Base-by-base conservation (phyloP, 2,329 filamentous ascomycete species). In the Ophiostoma ulmi region DNA sequence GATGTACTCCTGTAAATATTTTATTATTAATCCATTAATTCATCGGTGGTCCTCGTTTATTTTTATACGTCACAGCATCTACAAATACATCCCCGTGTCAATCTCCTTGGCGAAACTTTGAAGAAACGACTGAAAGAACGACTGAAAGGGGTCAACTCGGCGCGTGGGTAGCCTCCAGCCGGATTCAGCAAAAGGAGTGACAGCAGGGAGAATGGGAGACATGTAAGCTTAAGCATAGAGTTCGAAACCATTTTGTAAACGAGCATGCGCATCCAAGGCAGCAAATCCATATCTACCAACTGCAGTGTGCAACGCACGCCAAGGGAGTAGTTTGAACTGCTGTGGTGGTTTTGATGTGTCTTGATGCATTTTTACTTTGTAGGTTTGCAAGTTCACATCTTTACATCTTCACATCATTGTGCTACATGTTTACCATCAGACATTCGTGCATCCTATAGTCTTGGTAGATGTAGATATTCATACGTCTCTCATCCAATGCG, bases 101-200 rank as follows among this genome's bases (percentile, higher is more conserved):
- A 73, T 72, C 64, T 13, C 44, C 73, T 74, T 74, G 73, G 72
- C 73, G 72, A 74, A 74, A 74, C 72, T 69, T 69, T 38, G 52
- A 66, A 68, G 66, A 63, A 63, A 63, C 58, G 35, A 63, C 58
- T 6, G 26, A 63, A 63, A 6, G 26, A 63, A 63, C 58, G 35
- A 63, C 58, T 6, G 26, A 63, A 63, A 6, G 26, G 6, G 58
- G 7, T n/a, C 58, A 17, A n/a, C 26, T 35, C 26, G 58, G 58
- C 58, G 58, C 58, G 58, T 63, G 58, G 58, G 22, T 31, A 17
- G 26, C 14, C 26, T 14, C 5, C 26, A 20, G 58, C 58, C 58
- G 26, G 26, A 63, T 20, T 35, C 26, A 63, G 58, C 22, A 63
- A 35, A 14, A 31, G 5, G 35, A 26, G 35, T 35, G 55, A 17